Percentiles rank a stretch among this genome's conserved stretches.
These are phyloP conservation scores for Emmonsiellopsis sp. DNA, from an alignment of 2,329 filamentous ascomycete genomes.

Conservation along the genomic window DNA sequence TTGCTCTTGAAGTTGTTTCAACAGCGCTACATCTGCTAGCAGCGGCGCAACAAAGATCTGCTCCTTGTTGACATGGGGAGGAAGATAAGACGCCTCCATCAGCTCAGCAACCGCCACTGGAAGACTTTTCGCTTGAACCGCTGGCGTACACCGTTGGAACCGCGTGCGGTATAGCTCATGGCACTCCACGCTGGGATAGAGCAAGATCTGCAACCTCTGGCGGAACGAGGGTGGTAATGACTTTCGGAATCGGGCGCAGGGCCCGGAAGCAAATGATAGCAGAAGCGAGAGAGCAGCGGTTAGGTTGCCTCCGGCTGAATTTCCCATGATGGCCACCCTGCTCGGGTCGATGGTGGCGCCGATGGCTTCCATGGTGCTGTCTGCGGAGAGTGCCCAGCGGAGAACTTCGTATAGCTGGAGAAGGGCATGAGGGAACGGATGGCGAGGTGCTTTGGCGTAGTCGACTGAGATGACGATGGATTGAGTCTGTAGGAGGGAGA, in stretches of 20 bases:
- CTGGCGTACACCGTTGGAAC: background rate
- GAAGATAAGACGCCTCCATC: background rate
- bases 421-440: background rate
- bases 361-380: background rate
- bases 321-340: background rate
- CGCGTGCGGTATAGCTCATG: background rate
- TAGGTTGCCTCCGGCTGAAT: background rate
- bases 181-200: background rate
- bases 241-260: background rate
- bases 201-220: background rate
- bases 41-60: background rate
- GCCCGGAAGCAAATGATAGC: background rate
- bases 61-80: background rate
- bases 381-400: background rate
- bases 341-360: background rate
- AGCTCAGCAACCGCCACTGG: background rate
- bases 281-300: background rate
- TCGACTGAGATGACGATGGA: background rate
- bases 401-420: background rate
- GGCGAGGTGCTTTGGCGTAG: background rate
- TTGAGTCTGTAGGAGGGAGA: background rate
- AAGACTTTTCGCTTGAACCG: background rate
- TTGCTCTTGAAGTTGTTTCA: background rate
- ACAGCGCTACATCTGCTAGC: background rate
- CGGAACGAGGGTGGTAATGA: background rate